phyloP scores from a whole-genome alignment of 2,329 filamentous ascomycete species.

The Pseudogymnoascus sp. region DNA sequence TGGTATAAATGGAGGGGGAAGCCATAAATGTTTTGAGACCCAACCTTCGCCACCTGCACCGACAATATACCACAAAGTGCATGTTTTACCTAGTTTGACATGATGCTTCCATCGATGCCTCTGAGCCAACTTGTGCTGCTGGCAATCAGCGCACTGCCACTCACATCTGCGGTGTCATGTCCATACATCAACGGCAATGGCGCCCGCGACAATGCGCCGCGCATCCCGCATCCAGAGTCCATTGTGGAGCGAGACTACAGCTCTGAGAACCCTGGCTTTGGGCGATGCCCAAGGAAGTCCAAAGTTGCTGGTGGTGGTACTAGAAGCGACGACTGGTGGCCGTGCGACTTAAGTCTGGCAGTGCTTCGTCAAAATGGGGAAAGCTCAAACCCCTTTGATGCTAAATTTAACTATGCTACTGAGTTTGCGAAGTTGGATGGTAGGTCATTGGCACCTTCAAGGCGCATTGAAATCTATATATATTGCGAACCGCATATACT shows the following conservation, averaged over 20 bases:
- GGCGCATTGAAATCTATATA: neutral
- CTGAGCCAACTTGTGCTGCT: neutral
- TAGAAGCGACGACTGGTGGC: conserved; percentile 50
- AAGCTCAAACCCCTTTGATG: conserved; percentile 41
- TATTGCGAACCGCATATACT: neutral
- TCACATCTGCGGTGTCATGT: neutral
- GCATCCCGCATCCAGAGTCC: conserved; percentile 6
- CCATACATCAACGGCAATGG: neutral
- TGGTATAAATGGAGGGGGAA: conserved; percentile 2
- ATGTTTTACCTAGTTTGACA: neutral
- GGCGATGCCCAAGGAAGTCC: conserved; percentile 19
- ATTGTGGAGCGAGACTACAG: neutral
- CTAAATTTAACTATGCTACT: conserved; percentile 47
- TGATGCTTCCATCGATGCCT: neutral
- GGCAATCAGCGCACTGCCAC: neutral
- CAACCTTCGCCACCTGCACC: neutral
- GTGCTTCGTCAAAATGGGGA: conserved; percentile 50
- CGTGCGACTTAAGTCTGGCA: conserved; percentile 44
- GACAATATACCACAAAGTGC: neutral
- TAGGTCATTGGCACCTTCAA: conserved; percentile 22
- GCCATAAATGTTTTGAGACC: neutral
- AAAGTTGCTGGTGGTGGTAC: conserved; percentile 39
- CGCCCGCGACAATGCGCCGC: neutral
- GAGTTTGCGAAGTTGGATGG: conserved; percentile 54
- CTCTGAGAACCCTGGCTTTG: conserved; percentile 14